Conservation (phyloP, 768 basidiomycete genomes). For the Suillus subalutaceus region DNA sequence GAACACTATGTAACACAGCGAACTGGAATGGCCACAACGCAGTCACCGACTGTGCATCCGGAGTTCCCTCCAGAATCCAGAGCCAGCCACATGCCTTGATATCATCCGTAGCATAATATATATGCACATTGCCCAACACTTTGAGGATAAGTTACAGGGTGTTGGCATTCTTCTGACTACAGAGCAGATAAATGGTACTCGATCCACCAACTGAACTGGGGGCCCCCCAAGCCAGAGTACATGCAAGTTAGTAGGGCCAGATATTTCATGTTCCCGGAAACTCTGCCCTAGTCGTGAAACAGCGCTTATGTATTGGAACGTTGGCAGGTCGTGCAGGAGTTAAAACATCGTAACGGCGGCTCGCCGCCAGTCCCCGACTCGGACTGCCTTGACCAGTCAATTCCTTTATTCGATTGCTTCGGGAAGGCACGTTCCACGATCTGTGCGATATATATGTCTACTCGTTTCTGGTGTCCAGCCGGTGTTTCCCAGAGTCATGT, state of each 20-base stretch:
- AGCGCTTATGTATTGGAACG: background rate
- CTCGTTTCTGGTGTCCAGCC: too few relatives aligned
- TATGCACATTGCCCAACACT: background rate
- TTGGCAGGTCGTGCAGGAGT: background rate
- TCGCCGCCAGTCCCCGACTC: too few relatives aligned
- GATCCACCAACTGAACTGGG: background rate
- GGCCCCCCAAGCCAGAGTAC: background rate
- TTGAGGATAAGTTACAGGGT: background rate
- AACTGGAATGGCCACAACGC: background rate
- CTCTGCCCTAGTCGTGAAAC: background rate
- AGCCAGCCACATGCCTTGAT: background rate
- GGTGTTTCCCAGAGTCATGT: too few relatives aligned
- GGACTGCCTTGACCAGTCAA: too few relatives aligned
- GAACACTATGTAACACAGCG: background rate
- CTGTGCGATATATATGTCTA: too few relatives aligned
- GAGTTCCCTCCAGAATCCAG: background rate
- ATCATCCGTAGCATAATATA: background rate
- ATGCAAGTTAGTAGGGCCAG: background rate
- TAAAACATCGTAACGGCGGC: background rate
- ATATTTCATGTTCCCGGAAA: background rate
- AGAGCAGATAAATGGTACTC: background rate
- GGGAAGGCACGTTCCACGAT: too few relatives aligned
- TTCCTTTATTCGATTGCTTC: too few relatives aligned
- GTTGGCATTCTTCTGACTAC: background rate
- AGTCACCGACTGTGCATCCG: background rate